Base-by-base conservation (phyloP, 139 green algal species). In the Volvox africanus region DNA sequence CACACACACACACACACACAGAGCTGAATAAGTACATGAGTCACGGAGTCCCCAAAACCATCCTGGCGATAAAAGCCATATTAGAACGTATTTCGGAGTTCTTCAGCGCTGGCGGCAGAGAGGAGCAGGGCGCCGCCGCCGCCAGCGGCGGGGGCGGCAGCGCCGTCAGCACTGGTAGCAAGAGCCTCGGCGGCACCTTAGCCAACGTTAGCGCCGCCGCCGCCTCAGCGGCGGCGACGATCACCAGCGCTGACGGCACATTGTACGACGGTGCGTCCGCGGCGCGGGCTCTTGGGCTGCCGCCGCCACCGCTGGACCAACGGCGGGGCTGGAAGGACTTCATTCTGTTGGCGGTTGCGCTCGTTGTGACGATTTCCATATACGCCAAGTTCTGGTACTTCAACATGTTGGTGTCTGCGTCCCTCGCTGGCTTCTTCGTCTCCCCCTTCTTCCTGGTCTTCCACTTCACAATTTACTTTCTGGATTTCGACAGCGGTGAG, bases 371-470 rank as follows among this genome's bases (percentile, higher is more conserved):
- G 50, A 33, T 90, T 12, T 13, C 35, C 11, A 32, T 16, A 17
- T 77, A 76, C 86, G 16, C 71, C 86, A 90, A 90, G 86, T 90
- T 90, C 69, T 90, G 86, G 86, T 93, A 93, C 76, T 88, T 92
- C 85, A 80, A 80, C 62, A 82, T 91, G 85, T 75, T 93, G n/a
- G 35, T 93, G 79, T 35, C 62, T 11, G 90, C 90, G 62, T 84
- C 73, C 24, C 28, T 92, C 9, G 73, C 50, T 19, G 90, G 68
- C 33, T 80, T 93, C 65, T 85, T 93, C 61, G 75, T 91, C 35
- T 91, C 83, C 35, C 90, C 83, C n/a, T 93, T 93, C 90, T 93
- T 82, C 65, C 83, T 93, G 30, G 83, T 87, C 26, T 92, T 91
- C 73, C 90, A 93, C 84, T 82, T 93, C 73, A 82, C 84, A 35